These are phyloP conservation scores for Olyra latifolia DNA, from an alignment of 176 grass and related monocot genomes.

Conservation along the genomic window DNA sequence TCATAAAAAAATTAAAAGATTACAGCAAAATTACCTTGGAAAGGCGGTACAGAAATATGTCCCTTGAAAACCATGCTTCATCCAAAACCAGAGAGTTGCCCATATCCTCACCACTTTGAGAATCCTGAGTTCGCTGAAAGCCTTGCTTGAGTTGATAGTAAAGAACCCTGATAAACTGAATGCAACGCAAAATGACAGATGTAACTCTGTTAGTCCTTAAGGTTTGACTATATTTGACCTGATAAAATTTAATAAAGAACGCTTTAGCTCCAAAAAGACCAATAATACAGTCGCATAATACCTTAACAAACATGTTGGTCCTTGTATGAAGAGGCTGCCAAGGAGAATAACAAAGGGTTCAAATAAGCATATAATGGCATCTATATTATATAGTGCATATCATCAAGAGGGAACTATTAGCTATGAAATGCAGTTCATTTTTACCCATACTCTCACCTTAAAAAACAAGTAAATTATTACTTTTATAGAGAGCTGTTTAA, in stretches of 20 bases:
- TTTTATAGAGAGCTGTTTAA: neutral
- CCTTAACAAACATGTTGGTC: constrained; percentile 78
- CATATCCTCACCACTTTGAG: constrained; percentile 27
- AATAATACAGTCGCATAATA: constrained; percentile 32
- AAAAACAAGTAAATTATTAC: neutral
- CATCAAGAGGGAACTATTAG: neutral
- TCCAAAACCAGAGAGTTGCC: constrained; percentile 64
- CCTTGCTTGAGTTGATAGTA: constrained; percentile 79
- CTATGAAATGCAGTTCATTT: neutral
- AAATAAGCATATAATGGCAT: constrained; percentile 6
- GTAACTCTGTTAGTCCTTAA: neutral
- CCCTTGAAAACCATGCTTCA: constrained; percentile 82
- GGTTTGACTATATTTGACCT: neutral
- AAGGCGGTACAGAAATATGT: constrained; percentile 74
- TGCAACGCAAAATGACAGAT: neutral
- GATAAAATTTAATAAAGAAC: constrained; percentile 16
- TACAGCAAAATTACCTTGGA: constrained; percentile 76
- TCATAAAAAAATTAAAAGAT: too few species aligned
- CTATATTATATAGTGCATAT: neutral
- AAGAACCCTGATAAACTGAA: constrained; percentile 82
- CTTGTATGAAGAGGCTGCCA: too few species aligned
- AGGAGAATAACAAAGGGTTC: constrained; percentile 27
- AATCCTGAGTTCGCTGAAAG: constrained; percentile 58
- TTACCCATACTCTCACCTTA: neutral
- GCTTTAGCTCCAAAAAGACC: neutral